Conservation (phyloP, 345 rosid species). For the Iberis pinnata region DNA sequence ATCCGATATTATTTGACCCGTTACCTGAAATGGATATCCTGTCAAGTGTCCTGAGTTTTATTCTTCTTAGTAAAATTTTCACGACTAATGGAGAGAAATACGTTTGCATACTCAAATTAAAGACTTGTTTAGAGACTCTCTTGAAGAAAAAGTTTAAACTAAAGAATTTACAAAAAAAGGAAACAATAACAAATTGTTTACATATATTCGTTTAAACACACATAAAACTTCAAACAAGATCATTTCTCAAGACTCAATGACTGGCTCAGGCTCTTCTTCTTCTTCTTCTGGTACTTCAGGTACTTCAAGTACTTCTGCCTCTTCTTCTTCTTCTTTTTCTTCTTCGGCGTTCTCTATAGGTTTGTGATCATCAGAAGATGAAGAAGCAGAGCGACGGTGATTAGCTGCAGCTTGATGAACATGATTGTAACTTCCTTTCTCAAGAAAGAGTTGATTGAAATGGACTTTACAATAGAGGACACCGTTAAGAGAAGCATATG, state of each 20-base stretch:
- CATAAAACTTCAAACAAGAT: constrained; percentile 20
- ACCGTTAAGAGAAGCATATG: constrained; percentile 84
- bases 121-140: constrained; percentile 18
- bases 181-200: background rate
- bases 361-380: constrained; percentile 35
- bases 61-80: no score
- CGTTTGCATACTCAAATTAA: no score
- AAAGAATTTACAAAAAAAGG: constrained; percentile 19
- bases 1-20: no score
- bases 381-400: constrained; percentile 55
- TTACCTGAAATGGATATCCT: no score
- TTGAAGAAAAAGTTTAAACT: constrained; percentile 7
- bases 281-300: constrained; percentile 18
- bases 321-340: constrained; percentile 12
- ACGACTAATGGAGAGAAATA: no score
- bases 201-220: constrained; percentile 18
- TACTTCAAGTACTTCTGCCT: constrained; percentile 17
- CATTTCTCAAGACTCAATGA: constrained; percentile 21
- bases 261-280: constrained; percentile 25
- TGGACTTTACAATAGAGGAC: constrained; percentile 95
- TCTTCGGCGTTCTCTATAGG: background rate
- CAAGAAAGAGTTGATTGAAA: constrained; percentile 85
- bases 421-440: constrained; percentile 84
- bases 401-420: constrained; percentile 75
- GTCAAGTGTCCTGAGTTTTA: no score